Base-by-base conservation (phyloP, 768 basidiomycete genomes). In the Suillus alpinus region DNA sequence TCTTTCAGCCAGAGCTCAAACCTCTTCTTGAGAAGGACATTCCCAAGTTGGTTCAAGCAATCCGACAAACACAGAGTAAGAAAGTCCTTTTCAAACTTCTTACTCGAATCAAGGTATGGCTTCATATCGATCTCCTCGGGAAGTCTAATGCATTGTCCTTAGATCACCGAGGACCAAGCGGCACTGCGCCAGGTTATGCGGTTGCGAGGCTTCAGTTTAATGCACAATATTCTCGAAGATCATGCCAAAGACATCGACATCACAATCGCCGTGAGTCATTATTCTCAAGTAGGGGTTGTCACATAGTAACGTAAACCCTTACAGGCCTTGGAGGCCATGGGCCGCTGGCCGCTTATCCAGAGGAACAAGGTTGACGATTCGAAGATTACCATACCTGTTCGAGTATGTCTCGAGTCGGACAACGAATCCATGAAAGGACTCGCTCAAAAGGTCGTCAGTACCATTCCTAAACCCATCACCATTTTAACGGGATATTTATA, bases 311-410 rank as follows among this genome's bases (percentile, higher is more conserved):
- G 32, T 18, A 26, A 26, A 39, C 5, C 5, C 9, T 41, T 6
- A 26, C 65, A 91, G 89, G 77, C 85, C 6, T 74, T 92, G 59
- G 80, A 86, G 65, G 86, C 85, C 67, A 86, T 92, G 82, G 68
- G 75, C 56, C 80, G 76, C 8, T 98, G 95, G 95, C 92, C 92
- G 0, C 75, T 97, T 39, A 78, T 91, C 55, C 86, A 87, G 46
- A 83, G 91, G 58, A 98, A 97, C 78, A 98, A 98, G 75, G 87
- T 98, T 32, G 91, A 95, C 60, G 94, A 95, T 64, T 85, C 86
- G 18, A 85, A 84, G 65, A 85, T 95, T 56, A 83, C 85, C 59
- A 74, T 83, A 18, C 84, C 86, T 6, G 85, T 97, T 14, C 78
- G 82, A 68, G 66, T 62, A 2, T 84, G 86, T 51, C 67, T 80